Evolutionary conservation across 2,329 filamentous ascomycete genomes (phyloP), one percentile per base, ranked within the genome.

Genomic region (Calonectria fujianensis): DNA sequence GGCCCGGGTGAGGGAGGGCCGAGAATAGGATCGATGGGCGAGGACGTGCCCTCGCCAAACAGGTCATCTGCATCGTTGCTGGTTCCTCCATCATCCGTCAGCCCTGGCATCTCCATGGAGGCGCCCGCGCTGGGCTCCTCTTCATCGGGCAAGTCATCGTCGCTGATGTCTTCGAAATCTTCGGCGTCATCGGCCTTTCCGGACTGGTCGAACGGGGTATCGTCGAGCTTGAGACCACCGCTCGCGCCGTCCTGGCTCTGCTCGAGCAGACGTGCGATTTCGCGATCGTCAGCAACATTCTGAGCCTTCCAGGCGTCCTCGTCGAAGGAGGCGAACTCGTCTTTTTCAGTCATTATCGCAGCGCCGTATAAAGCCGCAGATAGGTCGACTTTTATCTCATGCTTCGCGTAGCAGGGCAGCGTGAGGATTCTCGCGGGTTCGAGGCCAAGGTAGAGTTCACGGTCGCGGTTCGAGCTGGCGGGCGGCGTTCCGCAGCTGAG

Each of bases 111-210:
- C 70, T 91, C 88, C 61, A 86, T 83, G 18, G 87, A 88, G 20
- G 83, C 81, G 67, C 82, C 84, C 7, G 82, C 84, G 14, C 84
- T 85, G 35, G 84, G 85, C 70, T 93, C 90, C 77, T 96, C 95
- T 76, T 97, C 95, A 9, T 97, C 95, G 14, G 95, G 94, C 10
- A 98, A 89, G 76, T 98, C 96, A 82, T 97, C 96, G 83, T 98
- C 96, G 78, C 94, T 94, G 76, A 98, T 96, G 82, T 98, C 95
- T 82, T 95, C 95, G 80, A 90, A 99, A 82, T 99, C 97, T 76
- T 97, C 87, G 51, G 97, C 97, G 85, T 98, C 95, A 74, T 96
- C 96, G 70, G 96, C 96, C 85, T 99, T 99, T 84, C 95, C 94
- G 9, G 89, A 88, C 77, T 92, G 89, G 77, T 93, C 92, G 76